A percentile compares a stretch with the other conserved stretches of the same genome.
These are phyloP conservation scores for Diaporthe eres DNA, from an alignment of 2,329 filamentous ascomycete genomes.

Conservation along the genomic window DNA sequence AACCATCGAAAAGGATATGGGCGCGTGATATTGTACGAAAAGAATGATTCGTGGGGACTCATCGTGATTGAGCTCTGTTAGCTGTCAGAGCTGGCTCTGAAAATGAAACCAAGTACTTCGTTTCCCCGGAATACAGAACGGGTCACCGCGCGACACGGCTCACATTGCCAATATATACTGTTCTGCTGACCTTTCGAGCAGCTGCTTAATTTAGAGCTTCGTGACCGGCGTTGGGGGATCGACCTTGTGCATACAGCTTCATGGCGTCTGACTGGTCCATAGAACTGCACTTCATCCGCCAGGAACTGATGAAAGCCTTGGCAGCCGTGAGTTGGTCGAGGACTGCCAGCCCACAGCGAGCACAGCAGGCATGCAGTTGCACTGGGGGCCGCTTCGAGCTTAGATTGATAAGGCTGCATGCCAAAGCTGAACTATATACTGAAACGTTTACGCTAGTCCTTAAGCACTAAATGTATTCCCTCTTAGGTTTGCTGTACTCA, in stretches of 20 bases:
- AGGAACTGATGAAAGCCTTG: not conserved
- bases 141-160: not conserved
- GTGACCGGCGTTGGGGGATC: not conserved
- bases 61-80: not conserved
- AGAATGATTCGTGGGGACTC: not conserved
- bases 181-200: not conserved
- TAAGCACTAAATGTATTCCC: no score
- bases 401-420: no score
- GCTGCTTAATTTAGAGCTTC: not conserved
- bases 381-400: no score
- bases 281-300: not conserved
- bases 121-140: no score
- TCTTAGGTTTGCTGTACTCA: no score
- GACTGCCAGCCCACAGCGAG: not conserved
- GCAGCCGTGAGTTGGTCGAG: not conserved
- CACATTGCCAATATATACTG: not conserved
- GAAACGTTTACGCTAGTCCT: no score
- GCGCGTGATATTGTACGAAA: not conserved
- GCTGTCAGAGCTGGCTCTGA: no score
- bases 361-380: not conserved
- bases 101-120: no score
- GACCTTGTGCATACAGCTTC: not conserved
- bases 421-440: not conserved
- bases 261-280: not conserved
- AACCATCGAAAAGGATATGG: not conserved